Evolutionary conservation across 164 flowering plant genomes (phyloP).

Genomic region (Tinospora cordifolia): DNA sequence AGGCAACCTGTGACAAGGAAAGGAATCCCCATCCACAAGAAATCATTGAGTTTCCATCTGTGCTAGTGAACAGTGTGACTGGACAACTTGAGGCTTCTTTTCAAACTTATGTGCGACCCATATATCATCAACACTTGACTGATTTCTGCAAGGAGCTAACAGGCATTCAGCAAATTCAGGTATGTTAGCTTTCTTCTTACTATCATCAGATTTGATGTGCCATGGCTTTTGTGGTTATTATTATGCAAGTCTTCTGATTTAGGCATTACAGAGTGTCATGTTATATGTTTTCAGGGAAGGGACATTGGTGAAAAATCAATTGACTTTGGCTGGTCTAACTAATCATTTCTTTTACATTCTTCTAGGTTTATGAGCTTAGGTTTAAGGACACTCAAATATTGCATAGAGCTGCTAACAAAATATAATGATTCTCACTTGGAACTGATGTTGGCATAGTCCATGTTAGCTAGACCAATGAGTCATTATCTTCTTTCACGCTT

Average conservation of each 20-base stretch:
- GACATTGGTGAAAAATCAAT: not conserved
- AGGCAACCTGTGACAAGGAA: conserved; percentile 92
- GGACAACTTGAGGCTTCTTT: conserved; percentile 77
- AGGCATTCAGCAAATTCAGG: conserved; percentile 96
- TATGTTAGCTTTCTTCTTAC: conserved; percentile 12
- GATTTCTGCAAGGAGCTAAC: conserved; percentile 96
- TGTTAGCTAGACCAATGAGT: no score
- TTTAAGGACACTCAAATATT: not conserved
- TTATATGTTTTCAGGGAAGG: not conserved
- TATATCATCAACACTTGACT: conserved; percentile 64
- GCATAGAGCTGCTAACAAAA: not conserved
- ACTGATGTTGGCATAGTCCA: not conserved
- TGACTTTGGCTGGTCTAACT: not conserved
- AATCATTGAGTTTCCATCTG: conserved; percentile 96
- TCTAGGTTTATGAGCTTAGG: not conserved
- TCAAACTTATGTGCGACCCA: conserved; percentile 81
- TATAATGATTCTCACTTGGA: not conserved
- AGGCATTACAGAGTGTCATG: not conserved
- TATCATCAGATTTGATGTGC: not conserved
- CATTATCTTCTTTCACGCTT: no score
- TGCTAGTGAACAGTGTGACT: conserved; percentile 68
- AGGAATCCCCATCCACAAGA: conserved; percentile 83
- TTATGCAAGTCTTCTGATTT: no score
- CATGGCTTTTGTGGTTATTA: not conserved
- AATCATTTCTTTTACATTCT: not conserved